Base-by-base conservation (phyloP, 2,329 filamentous ascomycete genomes). In the Sphaerulina populicola region DNA sequence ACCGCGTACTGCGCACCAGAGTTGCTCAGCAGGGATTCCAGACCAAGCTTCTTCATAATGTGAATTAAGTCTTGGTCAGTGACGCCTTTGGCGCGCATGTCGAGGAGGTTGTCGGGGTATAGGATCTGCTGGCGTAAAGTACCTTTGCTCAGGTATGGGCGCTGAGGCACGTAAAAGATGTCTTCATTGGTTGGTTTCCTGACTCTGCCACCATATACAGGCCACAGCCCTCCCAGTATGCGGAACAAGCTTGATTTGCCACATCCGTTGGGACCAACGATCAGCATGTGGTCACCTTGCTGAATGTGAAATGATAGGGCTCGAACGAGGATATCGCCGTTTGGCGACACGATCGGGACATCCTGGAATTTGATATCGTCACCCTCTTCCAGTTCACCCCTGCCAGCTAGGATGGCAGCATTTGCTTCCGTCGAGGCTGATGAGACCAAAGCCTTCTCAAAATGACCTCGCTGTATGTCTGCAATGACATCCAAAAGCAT, bases 111-210 rank as follows among this genome's bases (percentile, higher is more conserved):
- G 69, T 98, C 93, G 0, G 93, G 93, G 69, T 98, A 98, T 53
- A 93, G 95, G 61, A 98, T 89, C 65, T 98, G 93, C 68, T 97
- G 89, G 36, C 93, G 83, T n/a, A 98, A 79, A 1, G 86, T 89
- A 18, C 93, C 93, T 47, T 88, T 82, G 11, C 87, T 93, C 1
- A 98, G 78, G 66, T 98, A 98, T 0, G 93, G 93, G 1, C 93
- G 82, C 66, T 98, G 93, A 0, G 93, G 93, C 58, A 98, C 94
- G 72, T 98, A 98, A 72, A 97, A 98, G 66, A 98, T 97, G 66
- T 93, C 86, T 59, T 87, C 82, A 63, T 91, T 93, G 1, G 86
- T 83, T 1, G 93, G 93, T 68, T 97, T 97, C 63, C 88, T 79
- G 15, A 98, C 93, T 1, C 81, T 88, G 46, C 93, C 93, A 58